These are phyloP conservation scores for Diplodia seriata DNA, from an alignment of 2,329 filamentous ascomycete genomes.

Conservation along the genomic window DNA sequence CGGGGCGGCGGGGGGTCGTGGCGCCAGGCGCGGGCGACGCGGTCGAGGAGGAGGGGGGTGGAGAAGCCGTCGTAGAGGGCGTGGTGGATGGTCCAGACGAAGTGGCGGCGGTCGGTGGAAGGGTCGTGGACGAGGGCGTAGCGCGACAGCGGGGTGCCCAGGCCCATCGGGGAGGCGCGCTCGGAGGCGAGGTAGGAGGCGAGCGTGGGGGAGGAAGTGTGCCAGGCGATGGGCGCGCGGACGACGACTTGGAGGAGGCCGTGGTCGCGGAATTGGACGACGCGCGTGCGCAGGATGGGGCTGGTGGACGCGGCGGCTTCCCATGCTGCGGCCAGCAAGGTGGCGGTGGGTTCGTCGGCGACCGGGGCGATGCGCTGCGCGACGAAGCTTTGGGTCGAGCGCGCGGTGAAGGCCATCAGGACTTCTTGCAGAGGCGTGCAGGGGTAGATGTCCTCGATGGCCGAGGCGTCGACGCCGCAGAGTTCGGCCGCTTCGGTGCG, in stretches of 20 bases:
- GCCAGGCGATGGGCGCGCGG: constrained; percentile 49
- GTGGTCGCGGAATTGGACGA: constrained; percentile 47
- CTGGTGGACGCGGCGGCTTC: constrained; percentile 41
- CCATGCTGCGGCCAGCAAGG: constrained; percentile 47
- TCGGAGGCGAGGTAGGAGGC: constrained; percentile 46
- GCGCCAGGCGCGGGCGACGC: constrained; percentile 41
- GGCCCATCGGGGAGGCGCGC: constrained; percentile 47
- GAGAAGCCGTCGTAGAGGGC: constrained; percentile 52
- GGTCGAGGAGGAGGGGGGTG: constrained; percentile 42
- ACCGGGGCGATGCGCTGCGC: constrained; percentile 47
- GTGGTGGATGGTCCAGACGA: constrained; percentile 53
- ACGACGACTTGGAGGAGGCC: constrained; percentile 53
- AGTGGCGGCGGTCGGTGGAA: constrained; percentile 36
- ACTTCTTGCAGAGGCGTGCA: constrained; percentile 53
- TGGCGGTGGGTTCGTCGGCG: constrained; percentile 39
- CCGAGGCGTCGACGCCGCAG: constrained; percentile 39
- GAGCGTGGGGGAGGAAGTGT: constrained; percentile 35
- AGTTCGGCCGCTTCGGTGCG: constrained; percentile 48
- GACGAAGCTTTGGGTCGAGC: constrained; percentile 47
- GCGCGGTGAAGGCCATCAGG: constrained; percentile 50
- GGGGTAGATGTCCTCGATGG: constrained; percentile 51
- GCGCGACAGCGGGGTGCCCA: constrained; percentile 49
- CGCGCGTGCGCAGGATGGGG: constrained; percentile 56
- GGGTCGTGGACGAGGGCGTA: constrained; percentile 45
- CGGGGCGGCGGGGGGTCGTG: not conserved